Conservation (phyloP, 2,329 filamentous ascomycete species). For the Canariomyces notabilis region DNA sequence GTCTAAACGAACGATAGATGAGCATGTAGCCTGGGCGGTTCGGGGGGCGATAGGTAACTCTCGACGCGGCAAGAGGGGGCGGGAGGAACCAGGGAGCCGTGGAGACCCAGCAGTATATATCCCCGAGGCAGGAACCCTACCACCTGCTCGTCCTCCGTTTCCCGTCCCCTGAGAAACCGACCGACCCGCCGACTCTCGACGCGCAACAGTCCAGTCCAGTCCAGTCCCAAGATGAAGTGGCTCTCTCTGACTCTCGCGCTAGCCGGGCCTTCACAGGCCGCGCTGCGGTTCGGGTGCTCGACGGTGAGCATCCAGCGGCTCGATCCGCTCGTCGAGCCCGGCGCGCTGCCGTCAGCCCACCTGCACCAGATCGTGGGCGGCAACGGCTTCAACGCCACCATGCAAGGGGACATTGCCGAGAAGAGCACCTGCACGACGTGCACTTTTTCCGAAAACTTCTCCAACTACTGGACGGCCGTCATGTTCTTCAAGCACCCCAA, state of each 20-base stretch:
- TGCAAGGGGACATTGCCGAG: slow-evolving; percentile 23
- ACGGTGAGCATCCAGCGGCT: slow-evolving; percentile 8
- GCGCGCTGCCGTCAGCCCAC: slow-evolving; percentile 22
- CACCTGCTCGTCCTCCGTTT: not conserved
- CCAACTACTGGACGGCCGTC: slow-evolving; percentile 29
- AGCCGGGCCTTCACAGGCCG: slow-evolving; percentile 21
- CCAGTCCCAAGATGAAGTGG: slow-evolving; percentile 21
- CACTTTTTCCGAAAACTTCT: slow-evolving; percentile 26
- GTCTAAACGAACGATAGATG: slow-evolving; percentile 6
- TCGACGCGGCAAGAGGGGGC: not conserved
- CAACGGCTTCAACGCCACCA: slow-evolving; percentile 26
- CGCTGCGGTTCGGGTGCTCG: slow-evolving; percentile 22
- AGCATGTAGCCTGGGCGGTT: not conserved
- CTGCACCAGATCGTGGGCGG: slow-evolving; percentile 28
- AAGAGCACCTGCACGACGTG: slow-evolving; percentile 25
- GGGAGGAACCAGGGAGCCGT: not conserved
- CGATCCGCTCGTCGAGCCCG: slow-evolving; percentile 28
- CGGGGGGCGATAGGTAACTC: slow-evolving; percentile 6
- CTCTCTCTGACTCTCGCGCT: slow-evolving; percentile 19
- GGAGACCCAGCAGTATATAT: slow-evolving; percentile 1
- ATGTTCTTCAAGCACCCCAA: slow-evolving; percentile 27
- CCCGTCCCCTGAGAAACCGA: too few species aligned
- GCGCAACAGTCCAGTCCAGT: not conserved
- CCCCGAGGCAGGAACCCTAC: not conserved
- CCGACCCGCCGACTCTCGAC: too few species aligned